A percentile compares a stretch with the other conserved stretches of the same genome.
phyloP scores from a whole-genome alignment of 129 eudicot species.

The Solidago caesia region DNA sequence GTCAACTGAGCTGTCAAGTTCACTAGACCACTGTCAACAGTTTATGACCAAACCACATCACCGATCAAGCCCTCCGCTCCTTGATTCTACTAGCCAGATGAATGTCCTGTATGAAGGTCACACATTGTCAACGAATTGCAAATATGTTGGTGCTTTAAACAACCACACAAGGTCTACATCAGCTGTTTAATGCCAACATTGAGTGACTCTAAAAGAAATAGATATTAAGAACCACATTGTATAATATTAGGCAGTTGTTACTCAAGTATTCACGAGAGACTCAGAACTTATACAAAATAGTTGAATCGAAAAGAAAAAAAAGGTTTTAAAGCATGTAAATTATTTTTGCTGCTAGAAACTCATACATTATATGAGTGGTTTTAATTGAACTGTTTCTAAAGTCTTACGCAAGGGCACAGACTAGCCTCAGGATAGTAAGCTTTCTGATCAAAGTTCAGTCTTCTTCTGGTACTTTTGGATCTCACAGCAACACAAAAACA shows the following conservation, averaged over 20 bases:
- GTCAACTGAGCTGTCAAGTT: too few relatives aligned
- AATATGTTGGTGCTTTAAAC: too few relatives aligned
- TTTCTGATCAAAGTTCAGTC: background rate
- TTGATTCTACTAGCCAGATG: too few relatives aligned
- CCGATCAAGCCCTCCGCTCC: too few relatives aligned
- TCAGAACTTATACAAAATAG: background rate
- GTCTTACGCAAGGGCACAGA: background rate
- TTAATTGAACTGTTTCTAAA: background rate
- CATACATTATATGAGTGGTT: background rate
- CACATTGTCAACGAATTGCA: too few relatives aligned
- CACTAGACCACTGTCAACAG: too few relatives aligned
- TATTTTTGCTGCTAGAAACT: background rate
- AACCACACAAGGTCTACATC: too few relatives aligned
- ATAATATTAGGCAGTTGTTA: too few relatives aligned
- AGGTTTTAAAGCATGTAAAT: background rate
- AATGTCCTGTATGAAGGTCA: too few relatives aligned
- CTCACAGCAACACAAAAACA: background rate
- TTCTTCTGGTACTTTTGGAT: background rate
- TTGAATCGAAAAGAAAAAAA: background rate
- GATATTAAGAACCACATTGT: too few relatives aligned
- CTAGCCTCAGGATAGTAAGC: background rate
- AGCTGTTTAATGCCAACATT: background rate
- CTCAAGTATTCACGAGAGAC: background rate
- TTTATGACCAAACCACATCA: too few relatives aligned
- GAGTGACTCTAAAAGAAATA: background rate